Evolutionary conservation across 2,329 filamentous ascomycete genomes (phyloP).

Genomic region (Fusarium pseudoanthophilum): DNA sequence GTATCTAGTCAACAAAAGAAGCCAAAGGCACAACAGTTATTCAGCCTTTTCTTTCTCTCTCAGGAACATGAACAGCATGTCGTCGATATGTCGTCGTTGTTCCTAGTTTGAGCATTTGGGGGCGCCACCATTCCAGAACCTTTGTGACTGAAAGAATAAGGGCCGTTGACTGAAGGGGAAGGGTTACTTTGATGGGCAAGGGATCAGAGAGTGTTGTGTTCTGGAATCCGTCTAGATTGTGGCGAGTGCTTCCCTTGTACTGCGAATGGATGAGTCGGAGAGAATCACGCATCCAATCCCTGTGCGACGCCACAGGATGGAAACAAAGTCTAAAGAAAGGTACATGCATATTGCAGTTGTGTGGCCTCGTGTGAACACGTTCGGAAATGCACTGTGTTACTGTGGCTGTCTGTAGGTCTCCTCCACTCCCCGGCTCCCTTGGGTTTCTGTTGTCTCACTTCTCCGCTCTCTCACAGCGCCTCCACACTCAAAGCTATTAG

Average conservation of each 20-base stretch:
- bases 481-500: slow-evolving; percentile 36
- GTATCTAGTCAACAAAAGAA: slow-evolving; percentile 32
- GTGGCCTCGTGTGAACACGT: neutral
- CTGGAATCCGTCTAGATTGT: slow-evolving; percentile 39
- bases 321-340: slow-evolving; percentile 2
- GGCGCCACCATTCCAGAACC: slow-evolving; percentile 37
- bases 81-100: slow-evolving; percentile 9
- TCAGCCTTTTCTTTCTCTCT: neutral
- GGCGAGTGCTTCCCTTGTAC: slow-evolving; percentile 34
- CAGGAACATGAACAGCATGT: slow-evolving; percentile 8
- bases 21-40: slow-evolving; percentile 3
- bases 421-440: slow-evolving; percentile 17
- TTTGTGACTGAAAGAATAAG: slow-evolving; percentile 11
- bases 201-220: slow-evolving; percentile 31
- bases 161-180: slow-evolving; percentile 15
- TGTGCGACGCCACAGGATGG: slow-evolving; percentile 22
- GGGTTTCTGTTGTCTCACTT: slow-evolving; percentile 39
- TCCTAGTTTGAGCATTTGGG: slow-evolving; percentile 19
- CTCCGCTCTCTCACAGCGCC: slow-evolving; percentile 40
- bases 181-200: slow-evolving; percentile 17
- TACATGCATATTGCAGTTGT: neutral
- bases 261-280: slow-evolving; percentile 29
- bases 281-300: slow-evolving; percentile 25
- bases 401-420: slow-evolving; percentile 27
- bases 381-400: slow-evolving; percentile 18